These are phyloP conservation scores for Prorocentrum cordatum DNA, from an alignment of 169 alveolate species.

Conservation along the genomic window DNA sequence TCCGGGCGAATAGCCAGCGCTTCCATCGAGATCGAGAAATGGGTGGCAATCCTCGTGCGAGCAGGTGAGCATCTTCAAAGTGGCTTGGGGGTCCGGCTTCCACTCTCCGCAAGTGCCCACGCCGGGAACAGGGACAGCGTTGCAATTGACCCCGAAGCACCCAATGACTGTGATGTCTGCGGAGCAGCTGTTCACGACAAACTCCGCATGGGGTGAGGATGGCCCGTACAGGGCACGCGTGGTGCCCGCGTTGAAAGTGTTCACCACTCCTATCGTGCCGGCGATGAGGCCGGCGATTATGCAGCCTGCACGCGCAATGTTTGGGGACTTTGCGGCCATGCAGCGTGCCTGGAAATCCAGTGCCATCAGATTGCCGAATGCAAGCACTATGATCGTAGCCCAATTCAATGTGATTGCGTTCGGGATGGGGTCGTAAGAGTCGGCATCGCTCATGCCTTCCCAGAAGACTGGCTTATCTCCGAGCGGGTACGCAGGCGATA, in stretches of 20 bases:
- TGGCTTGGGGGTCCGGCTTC: not conserved
- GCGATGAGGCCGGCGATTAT: not conserved
- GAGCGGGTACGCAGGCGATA: not conserved
- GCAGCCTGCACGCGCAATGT: not conserved
- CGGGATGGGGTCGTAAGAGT: slow-evolving; percentile 13
- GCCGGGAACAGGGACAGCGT: slow-evolving; percentile 2
- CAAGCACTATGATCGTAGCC: slow-evolving; percentile 11
- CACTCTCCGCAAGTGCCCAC: slow-evolving; percentile 18
- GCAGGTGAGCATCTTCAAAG: not conserved
- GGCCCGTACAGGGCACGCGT: slow-evolving; percentile 9
- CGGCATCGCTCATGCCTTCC: not conserved
- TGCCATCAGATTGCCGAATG: slow-evolving; percentile 4
- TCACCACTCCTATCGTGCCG: not conserved
- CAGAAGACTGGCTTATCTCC: not conserved
- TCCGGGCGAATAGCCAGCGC: not conserved
- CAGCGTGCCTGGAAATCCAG: slow-evolving; percentile 13
- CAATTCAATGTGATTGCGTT: slow-evolving; percentile 9
- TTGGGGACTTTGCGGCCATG: not conserved
- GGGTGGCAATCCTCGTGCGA: not conserved
- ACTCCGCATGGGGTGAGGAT: slow-evolving; percentile 27
- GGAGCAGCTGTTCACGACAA: not conserved
- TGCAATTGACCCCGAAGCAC: not conserved
- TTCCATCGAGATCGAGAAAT: not conserved
- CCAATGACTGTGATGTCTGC: slow-evolving; percentile 18
- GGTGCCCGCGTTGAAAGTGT: not conserved